Percentiles rank a stretch among this genome's conserved stretches.
phyloP scores from a whole-genome alignment of 106 monocot species.

The Dioscorea alata region DNA sequence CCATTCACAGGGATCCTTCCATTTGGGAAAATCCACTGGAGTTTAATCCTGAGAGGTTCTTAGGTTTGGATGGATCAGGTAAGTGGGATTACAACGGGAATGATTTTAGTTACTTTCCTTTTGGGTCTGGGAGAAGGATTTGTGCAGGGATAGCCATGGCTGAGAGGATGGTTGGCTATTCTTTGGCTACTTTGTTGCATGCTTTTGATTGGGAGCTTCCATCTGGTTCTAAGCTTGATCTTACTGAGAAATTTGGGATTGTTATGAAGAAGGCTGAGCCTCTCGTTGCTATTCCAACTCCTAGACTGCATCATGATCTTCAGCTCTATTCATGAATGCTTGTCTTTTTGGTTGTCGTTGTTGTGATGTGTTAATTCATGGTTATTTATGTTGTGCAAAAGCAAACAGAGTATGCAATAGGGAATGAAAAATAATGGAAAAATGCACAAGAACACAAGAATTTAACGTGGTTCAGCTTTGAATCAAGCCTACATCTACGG shows the following conservation, averaged over 20 bases:
- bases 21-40: constrained; percentile 20
- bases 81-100: constrained; percentile 12
- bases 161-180: neutral
- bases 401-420: too few species aligned
- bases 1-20: constrained; percentile 12
- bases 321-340: too few species aligned
- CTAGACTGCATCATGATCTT: neutral
- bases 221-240: constrained; percentile 2
- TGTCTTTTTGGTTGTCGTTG: too few species aligned
- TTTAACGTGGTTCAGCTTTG: too few species aligned
- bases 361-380: too few species aligned
- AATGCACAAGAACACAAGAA: too few species aligned
- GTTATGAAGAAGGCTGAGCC: constrained; percentile 16
- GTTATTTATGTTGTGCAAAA: too few species aligned
- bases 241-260: constrained; percentile 13
- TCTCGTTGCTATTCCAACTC: constrained; percentile 10
- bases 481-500: too few species aligned
- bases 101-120: constrained; percentile 14
- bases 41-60: constrained; percentile 30
- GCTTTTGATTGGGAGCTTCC: constrained; percentile 21
- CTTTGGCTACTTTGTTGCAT: constrained; percentile 15
- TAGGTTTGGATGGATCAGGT: neutral
- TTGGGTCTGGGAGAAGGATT: constrained; percentile 21
- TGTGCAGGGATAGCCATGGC: constrained; percentile 15
- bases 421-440: too few species aligned